Conservation (phyloP, 2,329 filamentous ascomycete genomes). For the Fusarium chaquense region DNA sequence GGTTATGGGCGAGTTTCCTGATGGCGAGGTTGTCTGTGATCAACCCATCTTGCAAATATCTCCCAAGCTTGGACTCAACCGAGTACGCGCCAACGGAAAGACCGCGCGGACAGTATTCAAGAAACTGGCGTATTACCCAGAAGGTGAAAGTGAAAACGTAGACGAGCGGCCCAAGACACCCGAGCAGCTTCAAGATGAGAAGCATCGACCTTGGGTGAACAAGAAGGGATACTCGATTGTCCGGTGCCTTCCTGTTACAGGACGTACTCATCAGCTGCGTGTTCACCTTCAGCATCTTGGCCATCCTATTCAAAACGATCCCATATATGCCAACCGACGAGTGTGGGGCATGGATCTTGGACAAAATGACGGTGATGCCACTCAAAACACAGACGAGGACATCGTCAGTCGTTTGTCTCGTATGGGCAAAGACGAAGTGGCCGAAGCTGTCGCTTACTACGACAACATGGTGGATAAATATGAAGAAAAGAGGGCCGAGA, state of each 20-base stretch:
- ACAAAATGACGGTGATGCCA: constrained; percentile 71
- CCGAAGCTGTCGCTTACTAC: constrained; percentile 91
- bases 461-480: constrained; percentile 94
- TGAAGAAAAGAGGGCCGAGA: constrained; percentile 90
- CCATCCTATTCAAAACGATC: constrained; percentile 96
- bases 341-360: constrained; percentile 90
- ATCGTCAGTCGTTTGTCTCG: constrained; percentile 85
- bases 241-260: constrained; percentile 91
- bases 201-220: constrained; percentile 58
- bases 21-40: constrained; percentile 90
- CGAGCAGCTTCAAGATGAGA: constrained; percentile 38
- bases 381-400: constrained; percentile 83
- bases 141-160: constrained; percentile 36
- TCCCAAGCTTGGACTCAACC: constrained; percentile 92
- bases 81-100: constrained; percentile 94
- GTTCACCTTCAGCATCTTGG: constrained; percentile 96
- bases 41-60: constrained; percentile 95
- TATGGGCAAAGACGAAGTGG: constrained; percentile 95
- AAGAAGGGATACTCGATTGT: constrained; percentile 92
- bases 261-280: constrained; percentile 92
- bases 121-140: constrained; percentile 88
- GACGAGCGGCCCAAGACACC: constrained; percentile 45
- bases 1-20: constrained; percentile 91
- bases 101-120: constrained; percentile 91
- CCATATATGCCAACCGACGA: constrained; percentile 93